A percentile compares a stretch with the other conserved stretches of the same genome.
These are phyloP conservation scores for Russula dissimulans DNA, from an alignment of 768 basidiomycete genomes.

Conservation along the genomic window DNA sequence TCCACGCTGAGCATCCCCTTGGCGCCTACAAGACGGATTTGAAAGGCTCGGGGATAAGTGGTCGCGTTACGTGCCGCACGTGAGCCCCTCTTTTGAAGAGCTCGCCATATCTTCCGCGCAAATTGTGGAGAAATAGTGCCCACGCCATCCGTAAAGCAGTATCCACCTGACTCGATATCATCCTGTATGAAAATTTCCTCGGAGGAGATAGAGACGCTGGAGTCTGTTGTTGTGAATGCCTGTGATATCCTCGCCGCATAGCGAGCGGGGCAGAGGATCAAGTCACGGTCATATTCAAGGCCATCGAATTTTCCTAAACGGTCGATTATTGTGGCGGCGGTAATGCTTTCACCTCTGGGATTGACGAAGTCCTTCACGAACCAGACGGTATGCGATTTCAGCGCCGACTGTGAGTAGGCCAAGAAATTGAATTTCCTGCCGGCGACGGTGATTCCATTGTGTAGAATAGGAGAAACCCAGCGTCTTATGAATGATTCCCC, in stretches of 20 bases:
- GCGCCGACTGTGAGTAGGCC: conserved; percentile 65
- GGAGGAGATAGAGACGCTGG: conserved; percentile 36
- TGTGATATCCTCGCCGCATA: conserved; percentile 66
- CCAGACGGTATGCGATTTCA: conserved; percentile 52
- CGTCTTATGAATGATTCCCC: conserved; percentile 37
- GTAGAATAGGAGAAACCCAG: conserved; percentile 39
- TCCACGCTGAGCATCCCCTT: conserved; percentile 62
- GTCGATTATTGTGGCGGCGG: conserved; percentile 43
- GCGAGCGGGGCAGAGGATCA: conserved; percentile 56
- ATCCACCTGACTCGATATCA: conserved; percentile 38
- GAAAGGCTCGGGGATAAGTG: conserved; percentile 41
- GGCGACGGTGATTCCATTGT: conserved; percentile 43
- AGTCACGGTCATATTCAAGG: conserved; percentile 34
- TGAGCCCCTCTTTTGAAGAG: conserved; percentile 31
- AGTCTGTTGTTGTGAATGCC: conserved; percentile 68
- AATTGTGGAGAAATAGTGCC: conserved; percentile 52
- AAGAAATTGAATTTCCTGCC: conserved; percentile 51
- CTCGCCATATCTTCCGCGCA: conserved; percentile 39
- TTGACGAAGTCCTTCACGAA: conserved; percentile 51
- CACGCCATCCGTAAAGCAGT: conserved; percentile 62
- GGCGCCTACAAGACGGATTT: conserved; percentile 54
- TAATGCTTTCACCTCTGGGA: conserved; percentile 21
- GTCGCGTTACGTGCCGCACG: conserved; percentile 28
- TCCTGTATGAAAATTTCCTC: conserved; percentile 33
- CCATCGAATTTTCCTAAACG: conserved; percentile 47